Base-by-base conservation (phyloP, 2,329 filamentous ascomycete species). In the Ceratocystis eucalypticola region DNA sequence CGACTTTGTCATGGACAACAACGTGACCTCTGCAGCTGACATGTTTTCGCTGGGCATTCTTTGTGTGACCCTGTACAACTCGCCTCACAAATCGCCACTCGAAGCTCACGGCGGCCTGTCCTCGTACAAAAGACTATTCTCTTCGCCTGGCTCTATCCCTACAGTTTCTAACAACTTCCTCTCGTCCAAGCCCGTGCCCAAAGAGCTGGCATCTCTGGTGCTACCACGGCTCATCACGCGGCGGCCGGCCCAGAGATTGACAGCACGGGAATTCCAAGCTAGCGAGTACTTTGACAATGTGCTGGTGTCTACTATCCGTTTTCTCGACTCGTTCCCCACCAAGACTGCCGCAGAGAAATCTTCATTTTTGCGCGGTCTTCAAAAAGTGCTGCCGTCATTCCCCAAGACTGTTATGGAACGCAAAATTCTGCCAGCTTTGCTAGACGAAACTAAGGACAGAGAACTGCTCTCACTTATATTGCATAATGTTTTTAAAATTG, bases 251-350 rank as follows among this genome's bases (percentile, higher is more conserved):
- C 89, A 96, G 73, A 84, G 94, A 57, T 83, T 97, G 78, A 91
- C 86, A 30, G 91, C 93, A 3, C 85, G 84, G 65, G 93, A 96
- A 71, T 97, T 99, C 71, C 94, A 99, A 73, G 85, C 96, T 74
- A 95, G 91, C 72, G 87, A 90, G 70, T 99, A 95, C 74, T 99
- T 99, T 74, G 91, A 99, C 76, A 99, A 97, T 72, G 89, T 97
- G 59, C 80, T 99, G 3, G 91, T 99, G 25, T 96, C 92, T 0
- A 96, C 94, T 0, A 96, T 99, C 69, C 89, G 94, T 12, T 99
- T 99, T 73, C 79, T 99, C 30, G 94, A 99, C 71, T 84, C 87
- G 0, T 84, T 99, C 68, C 93, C 94, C 0, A 89, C 90, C 44
- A 99, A 99, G 77, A 96, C 91, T 1, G 82, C 89, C 0, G 89